Conservation (phyloP, 306 rosid species). For the Rosa chinensis region DNA sequence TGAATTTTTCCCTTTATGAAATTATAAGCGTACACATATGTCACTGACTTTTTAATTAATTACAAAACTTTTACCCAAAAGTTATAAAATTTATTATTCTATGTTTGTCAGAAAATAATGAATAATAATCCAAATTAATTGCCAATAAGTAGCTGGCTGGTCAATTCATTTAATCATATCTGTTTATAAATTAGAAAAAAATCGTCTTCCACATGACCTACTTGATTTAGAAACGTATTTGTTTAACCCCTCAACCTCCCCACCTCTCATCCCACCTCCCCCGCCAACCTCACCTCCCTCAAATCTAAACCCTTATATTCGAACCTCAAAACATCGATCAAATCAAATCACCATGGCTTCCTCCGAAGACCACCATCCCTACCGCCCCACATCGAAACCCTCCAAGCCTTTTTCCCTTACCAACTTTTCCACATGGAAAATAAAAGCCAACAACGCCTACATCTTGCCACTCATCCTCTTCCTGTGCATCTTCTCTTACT, state of each 20-base stretch:
- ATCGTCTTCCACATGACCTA: neutral
- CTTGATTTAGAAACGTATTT: neutral
- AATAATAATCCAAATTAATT: neutral
- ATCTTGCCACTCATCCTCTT: conserved; percentile 39
- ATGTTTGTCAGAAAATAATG: neutral
- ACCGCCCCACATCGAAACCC: conserved; percentile 52
- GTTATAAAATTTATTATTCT: neutral
- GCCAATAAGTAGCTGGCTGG: conserved; percentile 5
- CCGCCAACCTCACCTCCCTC: too few relatives aligned
- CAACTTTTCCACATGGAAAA: conserved; percentile 28
- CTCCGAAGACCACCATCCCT: conserved; percentile 20
- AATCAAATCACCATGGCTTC: conserved; percentile 16
- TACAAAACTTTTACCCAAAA: neutral
- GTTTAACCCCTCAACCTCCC: neutral
- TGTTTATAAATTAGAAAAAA: neutral
- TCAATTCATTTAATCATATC: neutral
- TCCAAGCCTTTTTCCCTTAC: conserved; percentile 25
- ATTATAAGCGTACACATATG: neutral
- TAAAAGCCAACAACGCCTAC: conserved; percentile 51
- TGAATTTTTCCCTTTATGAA: too few relatives aligned
- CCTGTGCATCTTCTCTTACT: conserved; percentile 60
- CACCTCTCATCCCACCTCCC: neutral
- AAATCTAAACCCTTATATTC: neutral
- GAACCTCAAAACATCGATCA: neutral
- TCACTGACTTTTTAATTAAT: neutral